Evolutionary conservation across 1,284 basidiomycete species (phyloP).

Genomic region (Tilletia horrida): DNA sequence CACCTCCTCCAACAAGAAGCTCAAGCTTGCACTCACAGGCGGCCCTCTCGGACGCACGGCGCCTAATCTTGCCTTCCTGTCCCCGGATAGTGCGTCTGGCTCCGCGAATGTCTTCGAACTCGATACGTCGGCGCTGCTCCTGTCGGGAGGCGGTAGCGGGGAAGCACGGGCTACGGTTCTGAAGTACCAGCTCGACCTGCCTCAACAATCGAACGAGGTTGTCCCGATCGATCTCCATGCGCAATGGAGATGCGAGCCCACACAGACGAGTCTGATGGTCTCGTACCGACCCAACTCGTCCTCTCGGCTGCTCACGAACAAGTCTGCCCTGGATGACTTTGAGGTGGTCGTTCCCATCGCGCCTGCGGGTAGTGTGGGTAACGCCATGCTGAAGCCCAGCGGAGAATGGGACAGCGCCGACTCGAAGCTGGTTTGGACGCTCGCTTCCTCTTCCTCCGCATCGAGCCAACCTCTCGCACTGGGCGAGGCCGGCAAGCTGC

Average conservation of each 20-base stretch:
- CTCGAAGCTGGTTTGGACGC: constrained; percentile 56
- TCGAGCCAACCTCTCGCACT: constrained; percentile 45
- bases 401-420: constrained; percentile 56
- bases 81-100: constrained; percentile 49
- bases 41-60: constrained; percentile 54
- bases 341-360: constrained; percentile 55
- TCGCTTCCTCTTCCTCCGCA: constrained; percentile 23
- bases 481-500: constrained; percentile 55
- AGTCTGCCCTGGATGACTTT: constrained; percentile 19
- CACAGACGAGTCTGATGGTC: constrained; percentile 60
- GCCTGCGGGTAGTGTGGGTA: constrained; percentile 52
- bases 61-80: constrained; percentile 59
- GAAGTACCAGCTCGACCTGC: constrained; percentile 59
- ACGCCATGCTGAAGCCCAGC: constrained; percentile 60
- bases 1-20: constrained; percentile 16
- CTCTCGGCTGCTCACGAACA: constrained; percentile 18
- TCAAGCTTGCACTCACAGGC: constrained; percentile 51
- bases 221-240: constrained; percentile 59
- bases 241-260: constrained; percentile 59
- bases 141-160: constrained; percentile 25
- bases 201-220: constrained; percentile 27
- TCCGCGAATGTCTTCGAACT: constrained; percentile 58
- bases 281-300: constrained; percentile 55
- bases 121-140: constrained; percentile 55
- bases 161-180: constrained; percentile 56